These are phyloP conservation scores for Fusarium sp. DNA, from an alignment of 2,329 filamentous ascomycete species.

Conservation along the genomic window DNA sequence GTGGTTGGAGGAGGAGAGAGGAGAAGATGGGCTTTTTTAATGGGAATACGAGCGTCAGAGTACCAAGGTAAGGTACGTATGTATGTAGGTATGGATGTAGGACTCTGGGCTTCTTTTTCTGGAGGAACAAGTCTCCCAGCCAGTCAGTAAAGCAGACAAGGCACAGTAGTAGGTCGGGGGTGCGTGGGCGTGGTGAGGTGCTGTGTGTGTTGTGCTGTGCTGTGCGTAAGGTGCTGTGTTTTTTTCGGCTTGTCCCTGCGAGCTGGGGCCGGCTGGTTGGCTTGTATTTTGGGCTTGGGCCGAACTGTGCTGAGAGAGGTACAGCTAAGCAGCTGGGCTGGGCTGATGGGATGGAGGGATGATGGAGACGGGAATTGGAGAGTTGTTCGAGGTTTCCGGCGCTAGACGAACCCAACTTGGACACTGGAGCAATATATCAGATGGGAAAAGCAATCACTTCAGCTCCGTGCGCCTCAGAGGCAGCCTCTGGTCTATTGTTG, in stretches of 20 bases:
- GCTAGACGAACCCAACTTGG: not conserved
- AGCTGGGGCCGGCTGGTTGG: slow-evolving; percentile 30
- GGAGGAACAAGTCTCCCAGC: slow-evolving; percentile 5
- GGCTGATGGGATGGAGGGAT: not conserved
- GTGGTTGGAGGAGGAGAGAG: slow-evolving; percentile 35
- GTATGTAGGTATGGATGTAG: not conserved
- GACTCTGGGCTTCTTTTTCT: slow-evolving; percentile 9
- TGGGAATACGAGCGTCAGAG: slow-evolving; percentile 43
- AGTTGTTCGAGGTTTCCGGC: not conserved
- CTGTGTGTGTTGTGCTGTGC: not conserved
- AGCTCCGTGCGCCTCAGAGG: slow-evolving; percentile 13
- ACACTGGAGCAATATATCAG: not conserved
- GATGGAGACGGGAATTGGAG: not conserved
- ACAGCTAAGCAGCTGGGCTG: not conserved
- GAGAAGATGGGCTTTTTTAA: slow-evolving; percentile 27
- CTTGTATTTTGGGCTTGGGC: slow-evolving; percentile 8
- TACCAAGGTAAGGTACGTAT: not conserved
- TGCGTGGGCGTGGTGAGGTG: slow-evolving; percentile 14
- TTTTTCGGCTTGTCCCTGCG: slow-evolving; percentile 12
- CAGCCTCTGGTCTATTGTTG: slow-evolving; percentile 35
- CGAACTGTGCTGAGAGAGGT: not conserved
- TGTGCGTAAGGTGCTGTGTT: slow-evolving; percentile 4
- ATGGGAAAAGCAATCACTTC: not conserved
- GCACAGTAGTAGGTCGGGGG: not conserved
- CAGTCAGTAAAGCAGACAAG: not conserved